Evolutionary conservation across 495 filamentous ascomycete species (phyloP).

Genomic region (Hypoxylon fragiforme): DNA sequence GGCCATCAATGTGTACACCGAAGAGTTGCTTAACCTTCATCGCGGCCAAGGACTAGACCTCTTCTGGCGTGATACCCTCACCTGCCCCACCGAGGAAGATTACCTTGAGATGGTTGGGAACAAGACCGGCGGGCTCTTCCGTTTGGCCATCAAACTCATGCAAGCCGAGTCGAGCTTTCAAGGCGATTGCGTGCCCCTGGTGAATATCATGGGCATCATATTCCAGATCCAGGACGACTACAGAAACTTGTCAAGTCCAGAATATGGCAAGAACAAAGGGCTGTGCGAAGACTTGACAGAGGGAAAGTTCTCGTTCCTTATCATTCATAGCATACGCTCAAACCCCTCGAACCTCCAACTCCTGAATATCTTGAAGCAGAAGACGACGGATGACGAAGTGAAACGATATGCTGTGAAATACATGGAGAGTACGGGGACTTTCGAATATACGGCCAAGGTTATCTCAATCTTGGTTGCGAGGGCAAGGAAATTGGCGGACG

Average conservation of each 20-base stretch:
- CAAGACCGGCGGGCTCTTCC: slow-evolving; percentile 95
- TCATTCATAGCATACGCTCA: slow-evolving; percentile 90
- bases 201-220: slow-evolving; percentile 87
- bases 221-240: slow-evolving; percentile 99
- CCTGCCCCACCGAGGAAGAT: slow-evolving; percentile 91
- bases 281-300: slow-evolving; percentile 96
- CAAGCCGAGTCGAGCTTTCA: slow-evolving; percentile 74
- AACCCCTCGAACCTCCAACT: slow-evolving; percentile 79
- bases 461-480: slow-evolving; percentile 66
- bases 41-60: slow-evolving; percentile 97
- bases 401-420: slow-evolving; percentile 91
- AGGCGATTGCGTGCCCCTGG: slow-evolving; percentile 79
- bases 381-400: slow-evolving; percentile 80
- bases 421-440: slow-evolving; percentile 87
- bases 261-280: slow-evolving; percentile 88
- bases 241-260: slow-evolving; percentile 73
- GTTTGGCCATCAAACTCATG: slow-evolving; percentile 94
- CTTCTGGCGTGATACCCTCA: slow-evolving; percentile 93
- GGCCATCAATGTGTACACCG: slow-evolving; percentile 76
- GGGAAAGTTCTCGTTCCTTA: slow-evolving; percentile 96
- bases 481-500: slow-evolving; percentile 67
- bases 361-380: slow-evolving; percentile 89
- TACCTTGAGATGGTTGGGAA: slow-evolving; percentile 99
- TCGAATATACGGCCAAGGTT: slow-evolving; percentile 79
- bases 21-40: slow-evolving; percentile 92